These are phyloP conservation scores for Chalaropsis thielavioides DNA, from an alignment of 2,329 filamentous ascomycete species.

Conservation along the genomic window DNA sequence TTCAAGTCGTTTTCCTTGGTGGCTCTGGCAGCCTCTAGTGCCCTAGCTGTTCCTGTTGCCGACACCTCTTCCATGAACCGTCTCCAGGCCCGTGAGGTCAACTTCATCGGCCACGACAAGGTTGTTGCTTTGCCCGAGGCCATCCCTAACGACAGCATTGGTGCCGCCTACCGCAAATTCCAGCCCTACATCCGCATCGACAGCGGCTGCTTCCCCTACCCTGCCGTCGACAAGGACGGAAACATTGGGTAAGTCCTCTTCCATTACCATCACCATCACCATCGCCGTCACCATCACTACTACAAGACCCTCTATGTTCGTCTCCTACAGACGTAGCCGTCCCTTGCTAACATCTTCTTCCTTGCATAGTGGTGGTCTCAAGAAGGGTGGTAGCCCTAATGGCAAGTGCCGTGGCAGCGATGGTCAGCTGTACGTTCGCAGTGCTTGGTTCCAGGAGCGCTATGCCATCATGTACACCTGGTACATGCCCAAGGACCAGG, in stretches of 20 bases:
- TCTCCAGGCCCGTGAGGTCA: conserved; percentile 20
- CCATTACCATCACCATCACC: too few species aligned
- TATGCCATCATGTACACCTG: conserved; percentile 31
- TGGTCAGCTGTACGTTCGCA: conserved; percentile 29
- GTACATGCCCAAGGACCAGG: conserved; percentile 35
- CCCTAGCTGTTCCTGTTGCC: conserved; percentile 1
- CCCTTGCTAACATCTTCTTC: background rate
- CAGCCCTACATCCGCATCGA: conserved; percentile 28
- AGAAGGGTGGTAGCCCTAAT: conserved; percentile 22
- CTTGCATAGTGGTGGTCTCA: conserved; percentile 25
- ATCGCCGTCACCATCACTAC: too few species aligned
- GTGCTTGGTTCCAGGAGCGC: conserved; percentile 21
- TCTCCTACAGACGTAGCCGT: background rate
- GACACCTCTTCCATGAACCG: conserved; percentile 19
- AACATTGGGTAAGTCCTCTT: conserved; percentile 38
- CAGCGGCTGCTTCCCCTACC: conserved; percentile 47
- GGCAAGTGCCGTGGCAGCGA: conserved; percentile 25
- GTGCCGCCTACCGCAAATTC: conserved; percentile 25
- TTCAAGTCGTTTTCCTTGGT: conserved; percentile 12
- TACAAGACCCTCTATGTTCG: background rate
- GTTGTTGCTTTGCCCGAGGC: conserved; percentile 25
- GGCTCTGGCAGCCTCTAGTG: conserved; percentile 4
- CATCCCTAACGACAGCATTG: conserved; percentile 23
- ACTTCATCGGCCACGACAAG: conserved; percentile 24
- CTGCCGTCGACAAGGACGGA: conserved; percentile 42